A percentile compares a stretch with the other conserved stretches of the same genome.
Evolutionary conservation across 2,329 filamentous ascomycete genomes (phyloP).

Genomic region (Neopestalotiopsis sp.): DNA sequence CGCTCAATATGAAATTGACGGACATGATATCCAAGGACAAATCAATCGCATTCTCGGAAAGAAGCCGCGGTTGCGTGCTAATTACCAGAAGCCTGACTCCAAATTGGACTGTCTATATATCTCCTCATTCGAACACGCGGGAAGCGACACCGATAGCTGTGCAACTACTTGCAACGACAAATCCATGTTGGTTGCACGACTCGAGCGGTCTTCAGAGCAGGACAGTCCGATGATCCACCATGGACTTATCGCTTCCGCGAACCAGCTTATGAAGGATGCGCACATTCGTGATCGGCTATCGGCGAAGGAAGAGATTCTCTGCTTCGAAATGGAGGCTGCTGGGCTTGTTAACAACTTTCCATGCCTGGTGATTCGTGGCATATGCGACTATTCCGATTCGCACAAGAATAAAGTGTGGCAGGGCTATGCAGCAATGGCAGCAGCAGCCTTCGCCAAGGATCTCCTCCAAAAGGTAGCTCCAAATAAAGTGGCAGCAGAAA

Average conservation of each 20-base stretch:
- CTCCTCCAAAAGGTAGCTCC: slow-evolving; percentile 20
- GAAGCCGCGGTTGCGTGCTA: no score
- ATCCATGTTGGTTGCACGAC: not conserved
- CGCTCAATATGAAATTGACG: slow-evolving; percentile 20
- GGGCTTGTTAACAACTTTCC: slow-evolving; percentile 33
- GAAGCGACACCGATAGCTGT: slow-evolving; percentile 22
- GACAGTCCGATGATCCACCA: slow-evolving; percentile 37
- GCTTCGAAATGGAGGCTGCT: slow-evolving; percentile 40
- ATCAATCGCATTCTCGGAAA: slow-evolving; percentile 33
- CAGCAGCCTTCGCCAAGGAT: slow-evolving; percentile 32
- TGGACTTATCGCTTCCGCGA: slow-evolving; percentile 39
- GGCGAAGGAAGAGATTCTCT: slow-evolving; percentile 14
- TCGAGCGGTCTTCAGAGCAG: slow-evolving; percentile 6
- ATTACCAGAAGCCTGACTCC: no score
- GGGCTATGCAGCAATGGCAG: slow-evolving; percentile 29
- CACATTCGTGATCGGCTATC: slow-evolving; percentile 30
- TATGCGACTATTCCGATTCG: slow-evolving; percentile 37
- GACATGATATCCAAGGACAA: slow-evolving; percentile 34
- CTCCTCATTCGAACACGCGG: slow-evolving; percentile 12
- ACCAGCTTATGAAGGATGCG: slow-evolving; percentile 37
- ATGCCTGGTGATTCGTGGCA: slow-evolving; percentile 22
- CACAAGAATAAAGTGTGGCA: slow-evolving; percentile 34
- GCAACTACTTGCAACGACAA: slow-evolving; percentile 13
- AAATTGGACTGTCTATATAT: no score
- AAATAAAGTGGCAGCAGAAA: slow-evolving; percentile 18